Conservation (phyloP, 495 filamentous ascomycete genomes). For the Penicillium malachiteum region DNA sequence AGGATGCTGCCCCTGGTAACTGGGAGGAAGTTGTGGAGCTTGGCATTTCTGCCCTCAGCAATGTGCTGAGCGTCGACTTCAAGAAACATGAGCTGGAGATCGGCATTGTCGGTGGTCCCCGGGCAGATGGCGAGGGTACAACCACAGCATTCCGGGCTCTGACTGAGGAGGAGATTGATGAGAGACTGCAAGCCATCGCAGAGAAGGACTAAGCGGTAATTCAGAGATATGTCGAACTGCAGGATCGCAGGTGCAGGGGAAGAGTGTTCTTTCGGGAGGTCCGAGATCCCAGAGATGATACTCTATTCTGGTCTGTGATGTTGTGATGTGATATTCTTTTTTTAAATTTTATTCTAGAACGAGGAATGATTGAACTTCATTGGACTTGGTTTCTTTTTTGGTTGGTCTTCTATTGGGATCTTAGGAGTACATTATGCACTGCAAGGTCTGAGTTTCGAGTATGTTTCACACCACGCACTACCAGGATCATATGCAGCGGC, state of each 20-base stretch:
- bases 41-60: constrained; percentile 90
- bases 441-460: constrained; percentile 18
- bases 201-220: constrained; percentile 79
- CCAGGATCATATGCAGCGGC: neutral
- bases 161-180: constrained; percentile 97
- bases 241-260: constrained; percentile 1
- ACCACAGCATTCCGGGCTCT: constrained; percentile 79
- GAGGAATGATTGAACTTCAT: constrained; percentile 7
- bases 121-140: constrained; percentile 73
- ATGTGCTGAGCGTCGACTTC: constrained; percentile 96
- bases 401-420: constrained; percentile 11
- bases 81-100: constrained; percentile 99
- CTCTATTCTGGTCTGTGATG: neutral
- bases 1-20: constrained; percentile 85
- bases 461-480: constrained; percentile 12
- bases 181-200: constrained; percentile 92
- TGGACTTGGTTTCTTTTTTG: constrained; percentile 1
- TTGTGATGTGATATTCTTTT: neutral
- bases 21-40: constrained; percentile 99
- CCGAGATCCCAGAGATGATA: neutral
- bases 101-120: constrained; percentile 87
- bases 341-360: constrained; percentile 1
- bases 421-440: neutral
- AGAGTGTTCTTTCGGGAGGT: neutral
- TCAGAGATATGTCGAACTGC: constrained; percentile 2